A percentile compares a stretch with the other conserved stretches of the same genome.
Evolutionary conservation across 768 basidiomycete species (phyloP).

Genomic region (Lactarius indigo): DNA sequence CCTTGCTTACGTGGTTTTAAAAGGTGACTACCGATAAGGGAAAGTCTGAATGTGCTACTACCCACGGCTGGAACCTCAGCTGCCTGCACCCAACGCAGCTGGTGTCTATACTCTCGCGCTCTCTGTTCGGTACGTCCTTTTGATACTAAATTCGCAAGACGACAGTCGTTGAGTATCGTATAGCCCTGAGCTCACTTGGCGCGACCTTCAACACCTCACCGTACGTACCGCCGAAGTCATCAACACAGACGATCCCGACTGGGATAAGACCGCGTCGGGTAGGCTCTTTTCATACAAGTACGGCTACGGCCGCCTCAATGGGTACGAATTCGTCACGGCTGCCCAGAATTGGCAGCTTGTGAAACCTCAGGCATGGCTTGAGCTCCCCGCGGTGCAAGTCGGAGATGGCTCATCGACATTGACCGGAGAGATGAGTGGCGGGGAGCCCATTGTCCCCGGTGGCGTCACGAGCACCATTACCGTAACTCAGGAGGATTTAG

Average conservation of each 20-base stretch:
- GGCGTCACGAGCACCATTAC: conserved; percentile 65
- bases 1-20: conserved; percentile 22
- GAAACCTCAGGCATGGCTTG: conserved; percentile 92
- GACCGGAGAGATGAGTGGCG: conserved; percentile 54
- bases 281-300: conserved; percentile 86
- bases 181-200: conserved; percentile 94
- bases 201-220: conserved; percentile 90
- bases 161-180: conserved; percentile 16
- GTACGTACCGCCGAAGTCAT: conserved; percentile 72
- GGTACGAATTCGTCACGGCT: conserved; percentile 72
- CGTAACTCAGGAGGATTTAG: conserved; percentile 63
- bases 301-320: conserved; percentile 89
- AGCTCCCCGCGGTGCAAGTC: conserved; percentile 67
- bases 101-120: conserved; percentile 91
- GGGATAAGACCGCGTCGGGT: conserved; percentile 78
- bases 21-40: conserved; percentile 96
- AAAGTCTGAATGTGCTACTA: conserved; percentile 70
- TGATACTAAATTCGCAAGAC: neutral
- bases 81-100: conserved; percentile 93
- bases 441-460: conserved; percentile 57
- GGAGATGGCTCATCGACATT: conserved; percentile 55
- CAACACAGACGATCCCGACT: conserved; percentile 89
- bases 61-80: conserved; percentile 97
- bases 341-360: conserved; percentile 82
- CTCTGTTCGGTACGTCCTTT: conserved; percentile 63